These are phyloP conservation scores for Aureobasidium lini DNA, from an alignment of 2,329 filamentous ascomycete genomes.

Conservation along the genomic window DNA sequence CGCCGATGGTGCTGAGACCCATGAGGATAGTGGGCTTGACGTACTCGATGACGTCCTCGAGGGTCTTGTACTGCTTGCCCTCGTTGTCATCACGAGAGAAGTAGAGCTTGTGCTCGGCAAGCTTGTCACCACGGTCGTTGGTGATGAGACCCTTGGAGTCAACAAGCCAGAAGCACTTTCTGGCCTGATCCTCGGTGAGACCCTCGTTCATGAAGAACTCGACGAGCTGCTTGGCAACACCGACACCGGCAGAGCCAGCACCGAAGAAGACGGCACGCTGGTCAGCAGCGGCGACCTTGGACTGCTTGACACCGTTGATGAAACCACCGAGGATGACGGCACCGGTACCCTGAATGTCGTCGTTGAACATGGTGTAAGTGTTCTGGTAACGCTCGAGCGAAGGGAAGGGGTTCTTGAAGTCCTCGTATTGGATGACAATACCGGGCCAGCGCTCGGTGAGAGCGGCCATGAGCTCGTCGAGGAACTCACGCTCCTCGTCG, in stretches of 20 bases:
- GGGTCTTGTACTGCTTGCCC: constrained; percentile 61
- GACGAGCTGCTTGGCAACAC: constrained; percentile 95
- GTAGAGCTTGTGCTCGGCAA: constrained; percentile 75
- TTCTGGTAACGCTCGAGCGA: constrained; percentile 85
- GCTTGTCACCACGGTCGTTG: constrained; percentile 81
- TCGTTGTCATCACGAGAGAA: constrained; percentile 59
- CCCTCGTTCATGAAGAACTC: constrained; percentile 94
- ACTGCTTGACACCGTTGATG: constrained; percentile 71
- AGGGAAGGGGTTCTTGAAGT: constrained; percentile 96
- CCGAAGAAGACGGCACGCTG: constrained; percentile 95
- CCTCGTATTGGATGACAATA: constrained; percentile 85
- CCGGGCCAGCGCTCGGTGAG: constrained; percentile 68
- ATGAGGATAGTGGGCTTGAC: constrained; percentile 92
- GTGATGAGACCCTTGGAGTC: constrained; percentile 89
- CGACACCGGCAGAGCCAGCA: constrained; percentile 89
- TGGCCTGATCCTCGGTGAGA: constrained; percentile 77
- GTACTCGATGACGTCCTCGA: constrained; percentile 88
- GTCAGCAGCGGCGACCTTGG: constrained; percentile 75
- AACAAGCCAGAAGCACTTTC: constrained; percentile 91
- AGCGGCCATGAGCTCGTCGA: constrained; percentile 96
- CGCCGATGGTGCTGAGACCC: constrained; percentile 88
- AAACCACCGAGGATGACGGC: constrained; percentile 85
- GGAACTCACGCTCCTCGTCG: constrained; percentile 77
- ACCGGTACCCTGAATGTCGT: constrained; percentile 83
- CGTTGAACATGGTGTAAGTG: constrained; percentile 93